phyloP scores from a whole-genome alignment of 306 rosid species.

The Vachellia pachyceras region DNA sequence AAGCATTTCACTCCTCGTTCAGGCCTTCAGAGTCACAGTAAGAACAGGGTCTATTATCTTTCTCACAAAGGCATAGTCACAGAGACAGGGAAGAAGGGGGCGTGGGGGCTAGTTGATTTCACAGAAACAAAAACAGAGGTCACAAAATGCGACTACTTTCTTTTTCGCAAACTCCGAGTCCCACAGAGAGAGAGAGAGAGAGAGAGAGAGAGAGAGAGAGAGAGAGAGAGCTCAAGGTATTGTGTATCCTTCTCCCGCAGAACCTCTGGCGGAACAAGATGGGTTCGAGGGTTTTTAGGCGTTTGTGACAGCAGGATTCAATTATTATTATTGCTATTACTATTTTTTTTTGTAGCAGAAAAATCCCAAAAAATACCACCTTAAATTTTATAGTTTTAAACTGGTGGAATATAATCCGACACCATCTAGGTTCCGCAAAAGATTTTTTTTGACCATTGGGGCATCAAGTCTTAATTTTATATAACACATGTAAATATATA shows the following conservation, averaged over 20 bases:
- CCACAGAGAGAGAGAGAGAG: background rate
- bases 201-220: background rate
- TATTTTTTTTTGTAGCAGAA: no score
- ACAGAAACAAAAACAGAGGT: background rate
- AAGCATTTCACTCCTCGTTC: slow-evolving; percentile 54
- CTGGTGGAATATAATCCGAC: no score
- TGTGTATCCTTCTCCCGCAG: background rate
- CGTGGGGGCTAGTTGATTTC: background rate
- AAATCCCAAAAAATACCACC: no score
- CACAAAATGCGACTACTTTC: background rate
- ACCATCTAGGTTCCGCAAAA: no score
- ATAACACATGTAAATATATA: no score
- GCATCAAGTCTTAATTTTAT: no score
- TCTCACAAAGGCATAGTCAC: background rate
- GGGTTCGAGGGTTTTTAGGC: slow-evolving; percentile 3
- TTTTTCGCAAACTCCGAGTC: background rate
- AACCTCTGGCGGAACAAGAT: background rate
- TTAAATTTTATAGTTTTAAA: no score
- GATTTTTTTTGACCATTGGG: no score
- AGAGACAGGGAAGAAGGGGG: background rate
- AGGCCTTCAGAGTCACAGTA: background rate
- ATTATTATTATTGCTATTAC: background rate
- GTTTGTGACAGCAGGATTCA: background rate
- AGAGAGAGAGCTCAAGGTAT: no score
- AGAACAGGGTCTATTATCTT: no score